These are phyloP conservation scores for Wickerhamomyces pijperi DNA, from an alignment of 805 yeast genomes.

Conservation along the genomic window DNA sequence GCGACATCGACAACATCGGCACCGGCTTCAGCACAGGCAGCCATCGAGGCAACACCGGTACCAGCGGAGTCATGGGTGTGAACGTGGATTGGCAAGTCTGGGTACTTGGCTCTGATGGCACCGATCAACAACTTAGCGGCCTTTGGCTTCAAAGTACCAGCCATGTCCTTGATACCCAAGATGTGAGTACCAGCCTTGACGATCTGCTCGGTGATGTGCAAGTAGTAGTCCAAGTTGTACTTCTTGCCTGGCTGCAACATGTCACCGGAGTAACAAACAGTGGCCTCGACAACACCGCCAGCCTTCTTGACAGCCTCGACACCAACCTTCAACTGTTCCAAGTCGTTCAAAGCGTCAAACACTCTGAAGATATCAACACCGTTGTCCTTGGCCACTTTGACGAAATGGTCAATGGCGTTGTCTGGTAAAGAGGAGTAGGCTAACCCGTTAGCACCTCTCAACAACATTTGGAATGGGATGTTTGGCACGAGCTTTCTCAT, in stretches of 20 bases:
- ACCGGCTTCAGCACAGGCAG: slow-evolving; percentile 89
- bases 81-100: slow-evolving; percentile 93
- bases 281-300: slow-evolving; percentile 98
- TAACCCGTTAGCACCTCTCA: slow-evolving; percentile 99
- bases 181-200: slow-evolving; percentile 94
- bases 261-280: slow-evolving; percentile 97
- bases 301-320: slow-evolving; percentile 96
- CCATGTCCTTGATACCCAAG: slow-evolving; percentile 98
- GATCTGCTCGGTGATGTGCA: slow-evolving; percentile 69
- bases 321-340: slow-evolving; percentile 95
- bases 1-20: slow-evolving; percentile 99
- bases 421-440: slow-evolving; percentile 97
- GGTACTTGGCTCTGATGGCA: slow-evolving; percentile 74
- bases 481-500: slow-evolving; percentile 89
- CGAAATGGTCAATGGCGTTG: slow-evolving; percentile 96
- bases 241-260: slow-evolving; percentile 94
- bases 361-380: slow-evolving; percentile 98
- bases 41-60: slow-evolving; percentile 96
- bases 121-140: slow-evolving; percentile 82
- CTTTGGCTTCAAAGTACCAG: slow-evolving; percentile 93
- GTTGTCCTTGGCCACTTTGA: slow-evolving; percentile 82
- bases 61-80: slow-evolving; percentile 99
- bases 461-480: slow-evolving; percentile 97
- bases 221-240: slow-evolving; percentile 85
- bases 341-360: slow-evolving; percentile 92